Base-by-base conservation (phyloP, 345 rosid species). In the Viola odorata region DNA sequence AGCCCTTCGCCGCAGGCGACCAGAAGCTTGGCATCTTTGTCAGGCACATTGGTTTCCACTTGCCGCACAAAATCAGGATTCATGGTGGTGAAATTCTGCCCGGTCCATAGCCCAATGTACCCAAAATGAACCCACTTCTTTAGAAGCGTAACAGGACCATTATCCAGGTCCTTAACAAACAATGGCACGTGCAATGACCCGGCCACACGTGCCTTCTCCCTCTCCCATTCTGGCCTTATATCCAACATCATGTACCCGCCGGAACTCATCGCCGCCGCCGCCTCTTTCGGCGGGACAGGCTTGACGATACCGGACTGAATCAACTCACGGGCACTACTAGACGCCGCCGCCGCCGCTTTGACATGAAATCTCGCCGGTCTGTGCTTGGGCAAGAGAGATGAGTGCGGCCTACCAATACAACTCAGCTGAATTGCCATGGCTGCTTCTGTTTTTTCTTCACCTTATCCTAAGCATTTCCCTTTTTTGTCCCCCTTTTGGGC, bases 1-100 rank as follows among this genome's bases (percentile, higher is more conserved):
- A 92, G 88, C 42, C 96, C 96, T 80, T 92, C 98, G 5, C 98
- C 98, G 64, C 96, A 92, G 53, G 84, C 96, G 17, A 92, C 89
- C 15, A 89, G 91, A 15, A 92, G 65, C 73, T 82, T 84, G 13
- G 80, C 40, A n/a, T 77, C 65, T 78, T 84, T 85, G 61, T 83
- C 85, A 12, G 94, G 95, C 61, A 82, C 75, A 57, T 52, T 62
- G 36, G 74, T 66, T 51, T 81, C 77, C 8, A 87, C 96, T 59
- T 73, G 82, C 69, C 44, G 58, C 50, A 75, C 39, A 64, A 89
- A 89, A 49, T 84, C 73, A 49, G 81, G 80, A 77, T 89, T 89
- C 36, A 84, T 41, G 66, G 72, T 83, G 2, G 96, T 87, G 67
- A 87, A 87, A 64, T 76, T 75, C 75, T 89, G 98, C 45, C 98